phyloP scores from a whole-genome alignment of 306 rosid species.

The Prinsepia uniflora region DNA sequence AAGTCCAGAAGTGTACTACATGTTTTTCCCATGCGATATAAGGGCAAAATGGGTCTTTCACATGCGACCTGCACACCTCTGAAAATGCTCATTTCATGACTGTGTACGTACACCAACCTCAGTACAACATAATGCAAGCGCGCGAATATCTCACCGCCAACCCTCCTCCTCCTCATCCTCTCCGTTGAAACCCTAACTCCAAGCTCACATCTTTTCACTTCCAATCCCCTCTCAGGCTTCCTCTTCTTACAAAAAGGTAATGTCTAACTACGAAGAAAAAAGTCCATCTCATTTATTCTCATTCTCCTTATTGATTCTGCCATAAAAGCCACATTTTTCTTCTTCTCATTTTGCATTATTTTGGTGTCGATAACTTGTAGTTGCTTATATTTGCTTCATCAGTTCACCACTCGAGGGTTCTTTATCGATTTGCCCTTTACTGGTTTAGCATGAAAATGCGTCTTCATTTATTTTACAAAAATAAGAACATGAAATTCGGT shows the following conservation, averaged over 20 bases:
- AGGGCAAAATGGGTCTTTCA: background rate
- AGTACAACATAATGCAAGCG: background rate
- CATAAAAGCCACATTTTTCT: background rate
- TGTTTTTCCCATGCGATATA: background rate
- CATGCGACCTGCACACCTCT: background rate
- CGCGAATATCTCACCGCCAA: background rate
- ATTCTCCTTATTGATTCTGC: background rate
- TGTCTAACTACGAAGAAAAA: background rate
- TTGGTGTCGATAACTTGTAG: background rate
- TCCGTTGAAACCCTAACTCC: slow-evolving; percentile 6
- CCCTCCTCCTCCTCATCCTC: background rate
- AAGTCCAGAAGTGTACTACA: background rate
- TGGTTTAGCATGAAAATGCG: background rate
- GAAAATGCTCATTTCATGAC: background rate
- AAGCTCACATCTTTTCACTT: background rate
- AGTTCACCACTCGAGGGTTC: background rate
- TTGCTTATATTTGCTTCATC: background rate
- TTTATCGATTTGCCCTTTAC: background rate
- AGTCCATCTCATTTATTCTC: background rate
- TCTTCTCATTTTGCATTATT: background rate
- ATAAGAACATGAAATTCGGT: too few relatives aligned
- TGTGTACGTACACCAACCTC: slow-evolving; percentile 2
- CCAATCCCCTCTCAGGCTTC: background rate
- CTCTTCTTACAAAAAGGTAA: slow-evolving; percentile 2
- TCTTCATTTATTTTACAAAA: too few relatives aligned